Conservation (phyloP, 164 flowering plant genomes). For the Vitis labrusca region DNA sequence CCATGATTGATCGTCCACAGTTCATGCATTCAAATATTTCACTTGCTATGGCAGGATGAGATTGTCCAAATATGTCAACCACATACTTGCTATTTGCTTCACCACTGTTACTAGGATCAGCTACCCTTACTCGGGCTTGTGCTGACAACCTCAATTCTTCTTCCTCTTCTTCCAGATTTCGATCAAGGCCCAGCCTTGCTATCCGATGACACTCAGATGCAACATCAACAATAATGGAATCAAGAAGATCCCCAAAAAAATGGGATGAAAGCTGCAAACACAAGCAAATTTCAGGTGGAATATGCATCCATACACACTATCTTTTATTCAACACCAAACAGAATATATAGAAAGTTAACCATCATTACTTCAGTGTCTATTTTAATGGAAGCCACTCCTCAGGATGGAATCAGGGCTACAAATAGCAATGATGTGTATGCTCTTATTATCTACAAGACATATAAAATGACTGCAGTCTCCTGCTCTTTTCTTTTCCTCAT, state of each 20-base stretch:
- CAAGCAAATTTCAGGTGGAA: constrained; percentile 3
- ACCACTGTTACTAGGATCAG: constrained; percentile 71
- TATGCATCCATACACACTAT: neutral
- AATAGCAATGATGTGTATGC: too few species aligned
- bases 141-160: constrained; percentile 87
- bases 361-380: neutral
- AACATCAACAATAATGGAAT: constrained; percentile 83
- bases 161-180: constrained; percentile 72
- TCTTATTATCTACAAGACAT: too few species aligned
- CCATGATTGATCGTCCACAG: constrained; percentile 79
- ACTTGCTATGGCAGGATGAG: constrained; percentile 86
- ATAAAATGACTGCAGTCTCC: too few species aligned
- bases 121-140: constrained; percentile 75
- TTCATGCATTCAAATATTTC: constrained; percentile 96
- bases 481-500: too few species aligned
- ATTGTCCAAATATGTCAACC: constrained; percentile 94
- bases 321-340: neutral
- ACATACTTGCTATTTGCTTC: constrained; percentile 81
- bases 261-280: constrained; percentile 68
- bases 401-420: too few species aligned
- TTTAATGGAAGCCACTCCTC: too few species aligned
- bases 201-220: constrained; percentile 97
- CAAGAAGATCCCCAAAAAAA: constrained; percentile 67
- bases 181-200: constrained; percentile 90
- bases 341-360: neutral